Evolutionary conservation across 139 green algal species (phyloP), one percentile per base, ranked within the genome.

Genomic region (Picochlorum sp.): DNA sequence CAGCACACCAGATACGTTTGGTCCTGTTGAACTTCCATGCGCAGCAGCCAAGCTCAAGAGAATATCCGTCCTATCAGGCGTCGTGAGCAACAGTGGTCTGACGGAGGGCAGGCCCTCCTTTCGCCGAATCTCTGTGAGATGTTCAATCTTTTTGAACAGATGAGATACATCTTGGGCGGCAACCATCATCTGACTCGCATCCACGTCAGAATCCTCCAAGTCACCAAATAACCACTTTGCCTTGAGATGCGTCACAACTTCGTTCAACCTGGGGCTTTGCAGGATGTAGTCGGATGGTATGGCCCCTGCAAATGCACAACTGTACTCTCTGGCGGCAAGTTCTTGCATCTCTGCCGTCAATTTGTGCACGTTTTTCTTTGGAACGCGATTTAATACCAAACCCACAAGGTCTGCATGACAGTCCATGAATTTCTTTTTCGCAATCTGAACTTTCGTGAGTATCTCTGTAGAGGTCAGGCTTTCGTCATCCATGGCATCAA

Each of bases 321-420:
- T 47, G 20, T 77, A 50, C 38, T 74, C 45, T 30, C 55, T 11
- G 18, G 41, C 67, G 1, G n/a, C 47, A 7, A 54, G 47, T 26
- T 54, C 47, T 20, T 26, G 2, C 61, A 68, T 45, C 68, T 83
- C 69, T 0, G 37, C 2, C 11, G 37, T 66, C 38, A 80, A 62
- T 49, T 74, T 45, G 7, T 49, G 64, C 16, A 63, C 60, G 13
- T 77, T 62, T 20, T 41, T 57, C 18, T 45, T 45, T 4, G 70
- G 63, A 45, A 86, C 65, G 71, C 81, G 76, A 75, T 89, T 91
- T 6, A 91, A 28, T 4, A 85, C 50, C 21, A 88, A 57, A 5
- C 83, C 85, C 50, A 84, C 44, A 28, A 87, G 41, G 13, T 78
- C 69, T 44, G 82, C 72, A 60, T 64, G 60, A 61, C 82, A 60